These are phyloP conservation scores for Camellia japonica DNA, from an alignment of 148 eudicot species.

Conservation along the genomic window DNA sequence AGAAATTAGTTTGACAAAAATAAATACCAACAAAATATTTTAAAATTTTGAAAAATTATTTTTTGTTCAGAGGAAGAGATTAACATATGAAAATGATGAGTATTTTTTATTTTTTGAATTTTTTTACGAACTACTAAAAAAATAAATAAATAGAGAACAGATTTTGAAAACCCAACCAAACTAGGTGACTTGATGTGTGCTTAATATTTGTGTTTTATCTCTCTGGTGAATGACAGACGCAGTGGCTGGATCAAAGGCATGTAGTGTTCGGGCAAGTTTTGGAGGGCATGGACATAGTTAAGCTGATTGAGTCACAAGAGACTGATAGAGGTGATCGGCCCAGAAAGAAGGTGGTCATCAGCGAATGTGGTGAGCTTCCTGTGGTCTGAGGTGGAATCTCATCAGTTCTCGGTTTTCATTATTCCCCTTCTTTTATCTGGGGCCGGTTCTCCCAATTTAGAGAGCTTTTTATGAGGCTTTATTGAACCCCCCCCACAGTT, in stretches of 20 bases:
- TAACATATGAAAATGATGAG: too few relatives aligned
- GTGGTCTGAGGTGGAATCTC: constrained; percentile 24
- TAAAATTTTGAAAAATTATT: too few relatives aligned
- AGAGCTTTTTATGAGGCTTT: constrained; percentile 10
- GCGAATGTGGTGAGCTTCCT: constrained; percentile 82
- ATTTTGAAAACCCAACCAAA: too few relatives aligned
- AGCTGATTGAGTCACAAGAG: constrained; percentile 68
- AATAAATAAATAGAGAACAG: too few relatives aligned
- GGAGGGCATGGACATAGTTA: constrained; percentile 89
- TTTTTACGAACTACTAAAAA: too few relatives aligned
- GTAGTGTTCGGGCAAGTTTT: constrained; percentile 87
- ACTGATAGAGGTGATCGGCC: constrained; percentile 95
- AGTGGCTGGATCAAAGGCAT: constrained; percentile 83
- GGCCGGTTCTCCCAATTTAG: background rate
- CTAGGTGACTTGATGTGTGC: background rate
- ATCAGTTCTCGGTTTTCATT: background rate
- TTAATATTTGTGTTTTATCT: background rate
- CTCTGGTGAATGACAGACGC: constrained; percentile 51
- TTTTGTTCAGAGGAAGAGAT: too few relatives aligned
- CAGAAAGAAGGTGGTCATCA: constrained; percentile 59
- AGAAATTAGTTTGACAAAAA: too few relatives aligned
- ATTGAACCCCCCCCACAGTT: background rate
- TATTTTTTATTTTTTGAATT: too few relatives aligned
- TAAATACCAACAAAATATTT: too few relatives aligned
- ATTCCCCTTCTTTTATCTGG: background rate